Evolutionary conservation across 768 basidiomycete genomes (phyloP).

Genomic region (Megacollybia marginata): DNA sequence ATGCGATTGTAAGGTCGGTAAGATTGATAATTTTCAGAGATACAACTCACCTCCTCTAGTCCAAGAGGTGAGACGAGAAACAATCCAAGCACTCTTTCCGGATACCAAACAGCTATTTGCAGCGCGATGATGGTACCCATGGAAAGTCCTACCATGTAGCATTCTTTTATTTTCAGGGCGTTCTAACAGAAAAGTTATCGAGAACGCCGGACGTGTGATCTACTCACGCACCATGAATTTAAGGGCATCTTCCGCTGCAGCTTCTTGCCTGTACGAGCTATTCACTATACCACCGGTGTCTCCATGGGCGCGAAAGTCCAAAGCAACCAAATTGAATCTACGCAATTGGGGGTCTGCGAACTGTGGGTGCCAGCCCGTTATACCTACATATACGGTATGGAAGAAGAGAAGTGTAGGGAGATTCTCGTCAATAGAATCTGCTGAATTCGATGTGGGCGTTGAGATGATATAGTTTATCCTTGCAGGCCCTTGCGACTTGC

Average conservation of each 20-base stretch:
- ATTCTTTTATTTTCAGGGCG: conserved; percentile 16
- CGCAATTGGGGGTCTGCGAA: conserved; percentile 22
- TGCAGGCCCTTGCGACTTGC: too few species aligned
- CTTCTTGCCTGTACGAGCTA: conserved; percentile 11
- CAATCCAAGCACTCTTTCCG: conserved; percentile 15
- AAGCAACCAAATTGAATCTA: conserved; percentile 20
- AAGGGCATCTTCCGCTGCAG: conserved; percentile 20
- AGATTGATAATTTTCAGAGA: background rate
- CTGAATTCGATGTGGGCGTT: conserved; percentile 24
- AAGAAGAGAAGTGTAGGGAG: conserved; percentile 30
- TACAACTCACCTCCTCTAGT: conserved; percentile 15
- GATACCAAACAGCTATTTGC: conserved; percentile 14
- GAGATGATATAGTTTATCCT: conserved; percentile 23
- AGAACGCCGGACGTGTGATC: too few species aligned
- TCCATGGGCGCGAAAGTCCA: conserved; percentile 20
- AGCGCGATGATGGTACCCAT: conserved; percentile 18
- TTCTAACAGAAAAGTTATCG: conserved; percentile 11
- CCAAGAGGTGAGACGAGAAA: conserved; percentile 19
- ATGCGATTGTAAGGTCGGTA: background rate
- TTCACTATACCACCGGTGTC: conserved; percentile 13
- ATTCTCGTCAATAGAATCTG: conserved; percentile 24
- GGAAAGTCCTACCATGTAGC: conserved; percentile 20
- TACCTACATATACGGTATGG: conserved; percentile 26
- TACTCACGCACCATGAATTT: conserved; percentile 16
- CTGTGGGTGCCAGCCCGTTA: background rate